phyloP scores from a whole-genome alignment of 2,329 filamentous ascomycete species.

The Dactylellina cionopaga region DNA sequence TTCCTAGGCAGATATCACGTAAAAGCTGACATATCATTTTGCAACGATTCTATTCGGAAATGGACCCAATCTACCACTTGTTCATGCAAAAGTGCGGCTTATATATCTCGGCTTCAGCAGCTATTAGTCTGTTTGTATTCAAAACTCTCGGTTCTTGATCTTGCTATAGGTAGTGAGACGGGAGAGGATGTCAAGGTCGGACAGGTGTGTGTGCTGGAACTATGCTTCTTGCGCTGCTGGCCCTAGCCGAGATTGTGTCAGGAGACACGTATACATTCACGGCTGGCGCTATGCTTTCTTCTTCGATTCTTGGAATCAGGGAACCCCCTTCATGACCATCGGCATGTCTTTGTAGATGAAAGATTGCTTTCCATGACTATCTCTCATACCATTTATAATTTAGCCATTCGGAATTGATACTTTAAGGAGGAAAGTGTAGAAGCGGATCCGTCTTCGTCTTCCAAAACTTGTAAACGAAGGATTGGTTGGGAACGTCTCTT shows the following conservation, averaged over 20 bases:
- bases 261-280: conserved; percentile 17
- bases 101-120: too few species aligned
- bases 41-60: background rate
- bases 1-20: background rate
- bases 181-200: background rate
- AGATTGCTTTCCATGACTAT: background rate
- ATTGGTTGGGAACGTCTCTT: too few species aligned
- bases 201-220: background rate
- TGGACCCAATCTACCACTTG: too few species aligned
- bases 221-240: background rate
- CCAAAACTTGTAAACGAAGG: too few species aligned
- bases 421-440: too few species aligned
- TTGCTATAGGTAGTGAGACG: background rate
- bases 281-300: background rate
- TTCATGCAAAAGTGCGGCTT: too few species aligned
- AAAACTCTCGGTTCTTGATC: background rate
- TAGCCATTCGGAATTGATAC: too few species aligned
- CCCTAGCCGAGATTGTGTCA: conserved; percentile 28
- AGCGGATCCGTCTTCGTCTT: too few species aligned
- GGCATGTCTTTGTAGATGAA: background rate
- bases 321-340: background rate
- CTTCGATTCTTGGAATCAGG: background rate
- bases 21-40: conserved; percentile 7
- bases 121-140: too few species aligned
- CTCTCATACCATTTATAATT: too few species aligned